Conservation (phyloP, 2,329 filamentous ascomycete species). For the Hypoxylon sp. region DNA sequence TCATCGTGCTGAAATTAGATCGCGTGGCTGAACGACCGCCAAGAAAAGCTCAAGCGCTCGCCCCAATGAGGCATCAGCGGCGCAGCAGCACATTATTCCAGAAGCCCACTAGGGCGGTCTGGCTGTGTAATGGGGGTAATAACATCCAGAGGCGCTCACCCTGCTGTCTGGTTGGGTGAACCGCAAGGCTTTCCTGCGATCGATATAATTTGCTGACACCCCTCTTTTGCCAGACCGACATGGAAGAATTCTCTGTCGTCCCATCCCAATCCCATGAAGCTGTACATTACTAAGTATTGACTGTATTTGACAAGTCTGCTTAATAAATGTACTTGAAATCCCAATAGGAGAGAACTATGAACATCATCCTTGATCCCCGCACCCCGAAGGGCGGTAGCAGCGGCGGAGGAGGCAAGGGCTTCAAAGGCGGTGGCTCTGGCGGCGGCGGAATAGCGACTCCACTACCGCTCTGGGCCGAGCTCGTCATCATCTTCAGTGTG, state of each 20-base stretch:
- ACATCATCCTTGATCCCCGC: conserved; percentile 21
- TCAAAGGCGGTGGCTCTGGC: conserved; percentile 12
- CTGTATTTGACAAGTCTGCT: not conserved
- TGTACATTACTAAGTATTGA: not conserved
- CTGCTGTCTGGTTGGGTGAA: conserved; percentile 29
- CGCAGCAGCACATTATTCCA: not conserved
- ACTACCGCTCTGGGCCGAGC: conserved; percentile 26
- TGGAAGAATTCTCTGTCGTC: conserved; percentile 2
- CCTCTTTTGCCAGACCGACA: conserved; percentile 22
- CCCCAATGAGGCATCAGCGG: not conserved
- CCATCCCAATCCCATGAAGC: not conserved
- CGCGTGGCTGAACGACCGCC: not conserved
- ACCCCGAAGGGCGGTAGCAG: conserved; percentile 31
- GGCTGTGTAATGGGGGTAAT: not conserved
- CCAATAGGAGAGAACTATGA: conserved; percentile 6
- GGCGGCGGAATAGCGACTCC: not conserved
- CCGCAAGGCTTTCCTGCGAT: conserved; percentile 25
- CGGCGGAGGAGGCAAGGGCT: conserved; percentile 12
- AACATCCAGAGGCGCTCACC: conserved; percentile 10
- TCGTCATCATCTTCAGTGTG: conserved; percentile 26
- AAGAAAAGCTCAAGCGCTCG: not conserved
- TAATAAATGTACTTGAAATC: not conserved
- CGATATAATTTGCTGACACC: conserved; percentile 25
- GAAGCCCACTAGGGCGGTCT: not conserved
- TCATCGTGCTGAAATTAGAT: not conserved